A percentile compares a stretch with the other conserved stretches of the same genome.
Evolutionary conservation across 345 rosid genomes (phyloP).

Genomic region (Heritiera fomes): DNA sequence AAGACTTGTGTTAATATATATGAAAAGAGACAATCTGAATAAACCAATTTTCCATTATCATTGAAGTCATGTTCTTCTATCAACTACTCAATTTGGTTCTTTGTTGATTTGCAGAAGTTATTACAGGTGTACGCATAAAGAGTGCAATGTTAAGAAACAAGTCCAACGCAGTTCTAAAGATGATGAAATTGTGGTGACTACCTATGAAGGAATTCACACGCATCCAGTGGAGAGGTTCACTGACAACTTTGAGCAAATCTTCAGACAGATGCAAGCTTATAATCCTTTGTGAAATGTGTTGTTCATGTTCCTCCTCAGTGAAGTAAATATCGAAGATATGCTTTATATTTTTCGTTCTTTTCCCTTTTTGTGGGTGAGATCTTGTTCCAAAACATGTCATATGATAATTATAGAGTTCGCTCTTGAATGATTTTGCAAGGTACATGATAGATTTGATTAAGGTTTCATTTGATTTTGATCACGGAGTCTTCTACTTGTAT

Average conservation of each 20-base stretch:
- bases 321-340: not conserved
- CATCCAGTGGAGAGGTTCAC: conserved; percentile 33
- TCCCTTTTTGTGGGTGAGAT: not conserved
- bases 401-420: not conserved
- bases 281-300: not conserved
- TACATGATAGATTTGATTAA: not conserved
- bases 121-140: conserved; percentile 45
- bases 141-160: conserved; percentile 56
- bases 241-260: conserved; percentile 40
- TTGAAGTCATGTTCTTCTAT: no score
- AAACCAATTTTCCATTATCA: no score
- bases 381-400: not conserved
- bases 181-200: conserved; percentile 47
- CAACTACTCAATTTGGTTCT: not conserved
- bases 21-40: no score
- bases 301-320: not conserved
- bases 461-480: no score
- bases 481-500: no score
- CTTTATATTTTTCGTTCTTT: not conserved
- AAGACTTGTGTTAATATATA: no score
- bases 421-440: not conserved
- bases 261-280: conserved; percentile 18
- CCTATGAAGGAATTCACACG: conserved; percentile 49
- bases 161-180: conserved; percentile 45
- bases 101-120: conserved; percentile 39